Evolutionary conservation across 768 basidiomycete species (phyloP).

Genomic region (Trametes cinnabarina): DNA sequence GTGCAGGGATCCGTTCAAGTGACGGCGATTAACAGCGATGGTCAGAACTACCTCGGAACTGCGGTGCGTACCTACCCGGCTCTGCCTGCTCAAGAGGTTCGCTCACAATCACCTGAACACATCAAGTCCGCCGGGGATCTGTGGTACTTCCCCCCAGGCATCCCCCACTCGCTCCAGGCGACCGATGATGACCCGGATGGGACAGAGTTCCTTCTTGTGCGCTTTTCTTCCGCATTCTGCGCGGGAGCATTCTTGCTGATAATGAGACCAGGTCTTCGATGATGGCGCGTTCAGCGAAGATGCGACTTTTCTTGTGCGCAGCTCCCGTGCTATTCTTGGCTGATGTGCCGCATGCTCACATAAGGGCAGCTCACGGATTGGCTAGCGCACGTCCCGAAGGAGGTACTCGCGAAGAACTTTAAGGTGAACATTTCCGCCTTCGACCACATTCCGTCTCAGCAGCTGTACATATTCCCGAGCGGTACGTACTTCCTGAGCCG

Average conservation of each 20-base stretch:
- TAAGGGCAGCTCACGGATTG: conserved; percentile 52
- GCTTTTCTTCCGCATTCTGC: neutral
- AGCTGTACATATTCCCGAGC: conserved; percentile 55
- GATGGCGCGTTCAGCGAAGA: conserved; percentile 54
- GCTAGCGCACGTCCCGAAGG: conserved; percentile 60
- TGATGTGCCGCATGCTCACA: conserved; percentile 49
- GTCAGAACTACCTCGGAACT: conserved; percentile 49
- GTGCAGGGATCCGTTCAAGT: conserved; percentile 35
- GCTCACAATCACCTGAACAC: neutral
- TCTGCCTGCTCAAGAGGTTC: neutral
- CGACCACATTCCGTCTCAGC: conserved; percentile 50
- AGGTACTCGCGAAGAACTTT: conserved; percentile 66
- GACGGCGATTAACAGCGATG: conserved; percentile 48
- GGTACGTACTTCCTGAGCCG: conserved; percentile 24
- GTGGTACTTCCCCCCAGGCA: conserved; percentile 57
- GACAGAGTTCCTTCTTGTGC: conserved; percentile 52
- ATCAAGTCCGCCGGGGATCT: conserved; percentile 44
- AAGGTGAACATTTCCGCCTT: conserved; percentile 46
- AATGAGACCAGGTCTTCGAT: conserved; percentile 37
- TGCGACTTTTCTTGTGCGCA: conserved; percentile 41
- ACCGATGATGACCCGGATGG: conserved; percentile 41
- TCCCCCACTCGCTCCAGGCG: conserved; percentile 57
- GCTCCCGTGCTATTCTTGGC: conserved; percentile 6
- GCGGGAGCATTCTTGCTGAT: conserved; percentile 5
- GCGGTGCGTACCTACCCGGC: conserved; percentile 26